These are phyloP conservation scores for Globisporangium canariense DNA, from an alignment of 352 stramenopile genomes.

Conservation along the genomic window DNA sequence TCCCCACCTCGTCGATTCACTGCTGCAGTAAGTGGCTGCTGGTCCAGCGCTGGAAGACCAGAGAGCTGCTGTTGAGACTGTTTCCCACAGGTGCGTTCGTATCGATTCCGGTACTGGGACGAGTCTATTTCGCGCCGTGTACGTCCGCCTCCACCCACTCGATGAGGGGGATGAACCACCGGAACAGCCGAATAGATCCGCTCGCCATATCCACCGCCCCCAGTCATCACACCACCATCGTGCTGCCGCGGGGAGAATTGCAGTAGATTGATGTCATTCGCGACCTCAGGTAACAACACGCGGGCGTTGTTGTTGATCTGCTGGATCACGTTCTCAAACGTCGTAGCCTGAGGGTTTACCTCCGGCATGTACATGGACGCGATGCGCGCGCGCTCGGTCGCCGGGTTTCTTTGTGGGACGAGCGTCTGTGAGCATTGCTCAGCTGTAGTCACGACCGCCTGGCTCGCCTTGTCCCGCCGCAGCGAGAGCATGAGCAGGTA, in stretches of 20 bases:
- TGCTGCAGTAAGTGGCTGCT: neutral
- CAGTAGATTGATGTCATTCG: slow-evolving; percentile 22
- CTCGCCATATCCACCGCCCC: neutral
- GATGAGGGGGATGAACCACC: slow-evolving; percentile 7
- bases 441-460: slow-evolving; percentile 45
- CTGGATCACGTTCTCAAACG: slow-evolving; percentile 42
- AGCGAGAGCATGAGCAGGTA: slow-evolving; percentile 59
- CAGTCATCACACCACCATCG: neutral
- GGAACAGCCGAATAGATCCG: neutral
- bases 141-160: neutral
- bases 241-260: slow-evolving; percentile 4
- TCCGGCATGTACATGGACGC: slow-evolving; percentile 41
- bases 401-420: slow-evolving; percentile 58
- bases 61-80: too few relatives aligned
- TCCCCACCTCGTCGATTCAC: neutral
- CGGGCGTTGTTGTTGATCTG: slow-evolving; percentile 56
- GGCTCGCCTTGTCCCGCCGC: slow-evolving; percentile 47
- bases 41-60: slow-evolving; percentile 9
- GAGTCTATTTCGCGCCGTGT: neutral
- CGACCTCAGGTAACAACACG: slow-evolving; percentile 44
- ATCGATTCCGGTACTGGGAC: slow-evolving; percentile 1
- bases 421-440: slow-evolving; percentile 54
- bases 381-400: slow-evolving; percentile 53
- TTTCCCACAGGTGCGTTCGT: slow-evolving; percentile 9
- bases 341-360: slow-evolving; percentile 20